phyloP scores from a whole-genome alignment of 1,139 yeast genomes.

The Oligophagozyma castellii region DNA sequence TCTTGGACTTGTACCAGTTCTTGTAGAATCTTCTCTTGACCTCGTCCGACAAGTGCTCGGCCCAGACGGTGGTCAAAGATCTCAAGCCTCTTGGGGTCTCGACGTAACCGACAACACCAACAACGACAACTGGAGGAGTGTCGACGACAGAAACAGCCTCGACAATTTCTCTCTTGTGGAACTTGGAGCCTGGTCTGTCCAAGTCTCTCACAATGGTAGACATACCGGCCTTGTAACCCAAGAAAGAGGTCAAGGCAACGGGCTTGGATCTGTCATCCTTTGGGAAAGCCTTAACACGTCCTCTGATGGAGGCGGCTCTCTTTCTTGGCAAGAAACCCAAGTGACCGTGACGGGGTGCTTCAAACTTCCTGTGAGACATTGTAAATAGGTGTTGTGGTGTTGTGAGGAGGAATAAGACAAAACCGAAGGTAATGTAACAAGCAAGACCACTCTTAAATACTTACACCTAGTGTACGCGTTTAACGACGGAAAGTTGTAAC shows the following conservation, averaged over 20 bases:
- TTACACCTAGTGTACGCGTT: too few species aligned
- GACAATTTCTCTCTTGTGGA: slow-evolving; percentile 99
- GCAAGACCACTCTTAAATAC: too few species aligned
- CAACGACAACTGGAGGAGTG: slow-evolving; percentile 97
- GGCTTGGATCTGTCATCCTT: slow-evolving; percentile 97
- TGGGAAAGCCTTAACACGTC: slow-evolving; percentile 99
- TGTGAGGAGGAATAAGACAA: background rate
- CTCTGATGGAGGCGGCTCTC: slow-evolving; percentile 98
- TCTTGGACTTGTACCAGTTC: slow-evolving; percentile 99
- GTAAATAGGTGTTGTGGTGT: slow-evolving; percentile 7
- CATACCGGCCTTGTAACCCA: slow-evolving; percentile 99
- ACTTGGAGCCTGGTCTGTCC: slow-evolving; percentile 99
- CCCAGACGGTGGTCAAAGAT: slow-evolving; percentile 99
- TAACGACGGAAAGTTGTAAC: too few species aligned
- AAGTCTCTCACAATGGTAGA: slow-evolving; percentile 99
- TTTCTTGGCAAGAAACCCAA: slow-evolving; percentile 99
- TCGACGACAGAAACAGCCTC: slow-evolving; percentile 99
- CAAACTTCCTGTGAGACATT: slow-evolving; percentile 99
- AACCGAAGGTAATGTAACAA: slow-evolving; percentile 2
- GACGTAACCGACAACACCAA: slow-evolving; percentile 99
- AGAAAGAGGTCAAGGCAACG: slow-evolving; percentile 97
- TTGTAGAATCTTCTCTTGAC: slow-evolving; percentile 99
- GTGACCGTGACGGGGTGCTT: slow-evolving; percentile 99
- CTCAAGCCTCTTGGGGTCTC: slow-evolving; percentile 99
- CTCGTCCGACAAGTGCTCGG: slow-evolving; percentile 99